These are phyloP conservation scores for Russula abietina DNA, from an alignment of 768 basidiomycete genomes.

Conservation along the genomic window DNA sequence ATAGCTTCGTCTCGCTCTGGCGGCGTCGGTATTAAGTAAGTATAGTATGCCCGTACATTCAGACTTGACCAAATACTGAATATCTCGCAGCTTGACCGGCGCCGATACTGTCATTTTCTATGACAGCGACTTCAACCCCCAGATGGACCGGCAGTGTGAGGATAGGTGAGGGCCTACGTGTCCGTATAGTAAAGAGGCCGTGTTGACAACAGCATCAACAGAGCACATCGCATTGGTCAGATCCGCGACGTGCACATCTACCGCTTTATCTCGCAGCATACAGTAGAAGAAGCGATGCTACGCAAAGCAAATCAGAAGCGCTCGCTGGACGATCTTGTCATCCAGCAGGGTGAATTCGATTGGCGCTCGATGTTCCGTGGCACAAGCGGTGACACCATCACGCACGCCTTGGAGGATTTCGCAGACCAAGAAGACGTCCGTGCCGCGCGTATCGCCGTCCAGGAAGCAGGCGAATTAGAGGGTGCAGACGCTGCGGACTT, in stretches of 20 bases:
- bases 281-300: constrained; percentile 94
- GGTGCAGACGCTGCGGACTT: constrained; percentile 82
- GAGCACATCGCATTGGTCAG: constrained; percentile 98
- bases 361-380: constrained; percentile 82
- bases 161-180: constrained; percentile 54
- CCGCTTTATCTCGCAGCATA: constrained; percentile 82
- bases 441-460: constrained; percentile 71
- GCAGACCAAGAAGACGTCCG: constrained; percentile 85
- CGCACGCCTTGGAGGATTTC: constrained; percentile 72
- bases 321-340: constrained; percentile 82
- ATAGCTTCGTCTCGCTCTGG: constrained; percentile 71
- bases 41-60: constrained; percentile 29
- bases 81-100: constrained; percentile 55
- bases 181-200: neutral
- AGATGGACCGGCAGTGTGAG: constrained; percentile 97
- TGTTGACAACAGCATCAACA: constrained; percentile 29
- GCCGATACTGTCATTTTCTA: constrained; percentile 98
- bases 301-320: constrained; percentile 98
- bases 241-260: constrained; percentile 96
- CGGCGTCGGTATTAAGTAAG: constrained; percentile 92
- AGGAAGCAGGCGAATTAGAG: constrained; percentile 63
- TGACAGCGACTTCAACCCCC: constrained; percentile 95
- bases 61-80: constrained; percentile 13
- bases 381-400: constrained; percentile 41
- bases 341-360: constrained; percentile 91